Conservation (phyloP, 2,329 filamentous ascomycete species). For the Botrytis sinoallii region DNA sequence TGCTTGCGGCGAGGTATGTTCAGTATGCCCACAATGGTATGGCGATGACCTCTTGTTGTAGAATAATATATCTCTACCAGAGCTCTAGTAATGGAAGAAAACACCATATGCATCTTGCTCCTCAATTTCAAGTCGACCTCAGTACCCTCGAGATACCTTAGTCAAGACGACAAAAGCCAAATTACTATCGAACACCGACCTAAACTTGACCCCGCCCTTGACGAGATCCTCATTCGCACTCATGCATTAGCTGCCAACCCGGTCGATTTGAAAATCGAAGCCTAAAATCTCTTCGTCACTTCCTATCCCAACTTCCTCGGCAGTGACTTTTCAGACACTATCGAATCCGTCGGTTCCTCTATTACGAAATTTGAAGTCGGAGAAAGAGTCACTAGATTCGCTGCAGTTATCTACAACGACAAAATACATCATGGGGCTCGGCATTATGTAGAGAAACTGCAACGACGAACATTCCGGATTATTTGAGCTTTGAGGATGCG, state of each 20-base stretch:
- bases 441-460: background rate
- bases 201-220: constrained; percentile 31
- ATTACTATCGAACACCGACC: background rate
- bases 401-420: background rate
- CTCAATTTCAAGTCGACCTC: no score
- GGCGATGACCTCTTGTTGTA: background rate
- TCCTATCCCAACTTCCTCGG: constrained; percentile 38
- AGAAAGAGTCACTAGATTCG: background rate
- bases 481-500: background rate
- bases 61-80: no score
- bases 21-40: background rate
- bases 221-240: constrained; percentile 38
- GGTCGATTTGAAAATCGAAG: constrained; percentile 41
- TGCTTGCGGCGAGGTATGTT: background rate
- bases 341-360: fast-evolving
- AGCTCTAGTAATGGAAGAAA: no score
- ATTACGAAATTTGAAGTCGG: background rate
- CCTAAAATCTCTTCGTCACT: constrained; percentile 14
- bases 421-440: background rate
- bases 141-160: no score
- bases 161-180: background rate
- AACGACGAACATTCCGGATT: background rate
- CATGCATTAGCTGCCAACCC: constrained; percentile 40
- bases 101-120: no score
- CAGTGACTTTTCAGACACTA: no score